Conservation (phyloP, 441 rosid species). For the Hypseocharis bilobata region DNA sequence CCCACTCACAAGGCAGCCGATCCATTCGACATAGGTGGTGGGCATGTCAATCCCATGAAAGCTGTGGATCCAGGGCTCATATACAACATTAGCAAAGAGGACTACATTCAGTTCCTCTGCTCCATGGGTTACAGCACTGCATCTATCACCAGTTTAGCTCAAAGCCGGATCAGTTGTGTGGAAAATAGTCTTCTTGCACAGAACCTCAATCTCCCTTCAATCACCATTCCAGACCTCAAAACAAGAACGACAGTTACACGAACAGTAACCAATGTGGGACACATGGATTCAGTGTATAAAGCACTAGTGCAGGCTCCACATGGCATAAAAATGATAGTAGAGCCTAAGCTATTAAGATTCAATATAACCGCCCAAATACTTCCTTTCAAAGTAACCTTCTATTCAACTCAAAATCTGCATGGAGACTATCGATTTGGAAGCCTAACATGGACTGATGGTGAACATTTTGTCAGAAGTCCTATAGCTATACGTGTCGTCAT, state of each 20-base stretch:
- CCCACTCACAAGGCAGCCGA: constrained; percentile 28
- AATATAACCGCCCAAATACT: constrained; percentile 16
- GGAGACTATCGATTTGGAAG: constrained; percentile 47
- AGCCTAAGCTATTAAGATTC: constrained; percentile 33
- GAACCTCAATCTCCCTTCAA: constrained; percentile 48
- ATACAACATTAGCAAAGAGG: constrained; percentile 31
- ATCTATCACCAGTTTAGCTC: constrained; percentile 20
- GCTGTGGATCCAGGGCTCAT: constrained; percentile 49
- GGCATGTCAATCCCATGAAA: constrained; percentile 39
- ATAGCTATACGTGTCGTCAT: constrained; percentile 24
- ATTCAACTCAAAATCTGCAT: constrained; percentile 16
- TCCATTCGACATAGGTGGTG: constrained; percentile 49
- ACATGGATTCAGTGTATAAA: constrained; percentile 26
- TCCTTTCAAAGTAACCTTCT: constrained; percentile 29
- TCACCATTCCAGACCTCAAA: constrained; percentile 40
- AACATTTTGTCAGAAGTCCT: constrained; percentile 38
- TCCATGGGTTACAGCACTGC: constrained; percentile 27
- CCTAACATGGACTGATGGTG: constrained; percentile 43
- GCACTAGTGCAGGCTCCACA: constrained; percentile 27
- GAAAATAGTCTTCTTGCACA: constrained; percentile 18
- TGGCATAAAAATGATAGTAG: constrained; percentile 28
- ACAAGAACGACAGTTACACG: constrained; percentile 30
- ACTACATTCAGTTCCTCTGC: constrained; percentile 39
- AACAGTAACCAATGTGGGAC: constrained; percentile 38
- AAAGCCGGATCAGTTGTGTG: constrained; percentile 24